Evolutionary conservation across 1,284 basidiomycete genomes (phyloP), one percentile per base, ranked within the genome.

Genomic region (Marasmius sp.): DNA sequence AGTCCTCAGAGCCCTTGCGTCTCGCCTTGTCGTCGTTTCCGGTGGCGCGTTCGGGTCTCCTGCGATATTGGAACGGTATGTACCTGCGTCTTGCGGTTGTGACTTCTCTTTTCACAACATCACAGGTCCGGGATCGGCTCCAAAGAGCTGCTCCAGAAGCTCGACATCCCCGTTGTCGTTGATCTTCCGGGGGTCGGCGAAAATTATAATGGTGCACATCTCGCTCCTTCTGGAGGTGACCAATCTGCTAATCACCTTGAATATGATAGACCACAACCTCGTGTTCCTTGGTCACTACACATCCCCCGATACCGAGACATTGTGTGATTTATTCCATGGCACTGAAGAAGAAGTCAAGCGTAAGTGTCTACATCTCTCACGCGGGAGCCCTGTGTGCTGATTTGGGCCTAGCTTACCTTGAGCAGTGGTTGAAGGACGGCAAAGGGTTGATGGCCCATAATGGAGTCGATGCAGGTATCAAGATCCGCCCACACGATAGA

Each of bases 41-140:
- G 77, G 78, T 0, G 85, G 85, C 0, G 70, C 85, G 0, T 83
- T 86, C 55, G 85, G 85, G 3, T 84, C 84, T 0, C 82, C 85
- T 1, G 68, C 76, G 2, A 83, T 87, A 52, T 72, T 86, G 16
- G 84, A 85, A 67, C 75, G 83, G 64, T 67, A 41, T 41, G 4
- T n/a, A 20, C 14, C 20, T 10, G 3, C 36, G n/a, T 11, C 27
- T 34, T 10, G n/a, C 45, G 2, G 14, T 14, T 49, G 33, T 38
- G 6, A 11, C 3, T 3, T 3, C 5, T 51, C 16, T 22, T 16
- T 14, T 51, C 12, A 37, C 39, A 45, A 5, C 41, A 6, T 34
- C 36, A 45, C 41, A 71, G 70, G 54, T 85, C 83, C 0, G 83
- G 83, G 4, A 79, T 86, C 47, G 85, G 85, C 1, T 68, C 74